Evolutionary conservation across 768 basidiomycete genomes (phyloP).

Genomic region (Tricholoma matsutake): DNA sequence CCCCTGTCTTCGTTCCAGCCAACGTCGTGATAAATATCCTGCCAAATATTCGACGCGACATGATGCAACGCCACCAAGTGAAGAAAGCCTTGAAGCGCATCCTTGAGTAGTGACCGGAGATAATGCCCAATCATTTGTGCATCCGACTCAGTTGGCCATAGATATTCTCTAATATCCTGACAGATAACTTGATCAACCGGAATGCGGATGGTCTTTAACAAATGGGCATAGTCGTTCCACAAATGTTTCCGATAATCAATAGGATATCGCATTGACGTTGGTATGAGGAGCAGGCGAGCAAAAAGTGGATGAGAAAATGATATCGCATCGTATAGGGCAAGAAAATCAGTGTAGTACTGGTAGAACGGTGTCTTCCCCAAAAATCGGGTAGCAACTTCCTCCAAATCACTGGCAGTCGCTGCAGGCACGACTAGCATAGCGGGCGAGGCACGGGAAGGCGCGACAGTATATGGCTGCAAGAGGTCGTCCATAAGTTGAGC

Average conservation of each 20-base stretch:
- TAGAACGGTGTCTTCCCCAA: slow-evolving; percentile 83
- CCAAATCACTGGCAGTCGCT: slow-evolving; percentile 35
- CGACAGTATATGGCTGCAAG: slow-evolving; percentile 50
- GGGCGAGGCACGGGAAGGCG: slow-evolving; percentile 21
- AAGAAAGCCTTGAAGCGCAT: slow-evolving; percentile 52
- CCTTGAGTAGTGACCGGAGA: slow-evolving; percentile 51
- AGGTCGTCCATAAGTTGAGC: slow-evolving; percentile 55
- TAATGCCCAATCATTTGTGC: slow-evolving; percentile 61
- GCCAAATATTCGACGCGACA: slow-evolving; percentile 73
- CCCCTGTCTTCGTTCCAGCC: slow-evolving; percentile 32
- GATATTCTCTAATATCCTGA: slow-evolving; percentile 52
- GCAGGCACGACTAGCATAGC: slow-evolving; percentile 14
- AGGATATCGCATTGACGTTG: slow-evolving; percentile 73
- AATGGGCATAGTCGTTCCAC: slow-evolving; percentile 76
- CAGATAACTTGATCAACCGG: slow-evolving; percentile 50
- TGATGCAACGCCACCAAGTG: slow-evolving; percentile 75
- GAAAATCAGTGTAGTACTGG: slow-evolving; percentile 90
- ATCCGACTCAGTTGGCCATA: slow-evolving; percentile 70
- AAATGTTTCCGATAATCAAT: slow-evolving; percentile 80
- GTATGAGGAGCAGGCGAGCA: slow-evolving; percentile 69
- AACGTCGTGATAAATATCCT: slow-evolving; percentile 41
- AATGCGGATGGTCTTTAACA: slow-evolving; percentile 57
- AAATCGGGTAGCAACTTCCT: slow-evolving; percentile 52
- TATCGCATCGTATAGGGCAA: slow-evolving; percentile 86
- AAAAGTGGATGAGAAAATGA: slow-evolving; percentile 85